These are phyloP conservation scores for Candolleomyces eurysporus DNA, from an alignment of 768 basidiomycete species.

Conservation along the genomic window DNA sequence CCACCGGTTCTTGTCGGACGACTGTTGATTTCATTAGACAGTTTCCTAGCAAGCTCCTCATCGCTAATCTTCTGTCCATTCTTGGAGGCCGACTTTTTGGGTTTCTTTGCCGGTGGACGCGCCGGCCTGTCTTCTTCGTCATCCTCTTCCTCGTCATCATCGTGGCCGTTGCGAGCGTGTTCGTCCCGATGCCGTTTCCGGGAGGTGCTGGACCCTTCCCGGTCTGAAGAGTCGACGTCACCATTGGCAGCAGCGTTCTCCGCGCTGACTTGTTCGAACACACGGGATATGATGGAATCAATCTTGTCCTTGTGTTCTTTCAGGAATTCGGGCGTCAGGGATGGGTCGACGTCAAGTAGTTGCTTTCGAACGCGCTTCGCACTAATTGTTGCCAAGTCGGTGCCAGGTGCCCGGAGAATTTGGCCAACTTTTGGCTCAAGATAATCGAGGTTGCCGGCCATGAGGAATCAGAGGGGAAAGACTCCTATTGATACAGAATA, in stretches of 20 bases:
- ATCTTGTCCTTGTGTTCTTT: constrained; percentile 68
- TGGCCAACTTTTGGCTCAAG: constrained; percentile 62
- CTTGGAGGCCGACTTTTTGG: constrained; percentile 45
- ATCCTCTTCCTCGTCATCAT: constrained; percentile 28
- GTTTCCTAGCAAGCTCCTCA: constrained; percentile 66
- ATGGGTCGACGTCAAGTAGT: constrained; percentile 51
- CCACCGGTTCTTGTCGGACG: constrained; percentile 49
- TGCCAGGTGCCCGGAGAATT: constrained; percentile 75
- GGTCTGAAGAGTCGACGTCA: constrained; percentile 22
- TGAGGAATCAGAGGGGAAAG: constrained; percentile 21
- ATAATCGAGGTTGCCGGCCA: constrained; percentile 51
- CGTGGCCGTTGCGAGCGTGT: not conserved
- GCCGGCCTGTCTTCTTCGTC: constrained; percentile 26
- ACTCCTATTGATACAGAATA: constrained; percentile 20
- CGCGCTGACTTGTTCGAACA: constrained; percentile 61
- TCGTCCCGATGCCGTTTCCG: constrained; percentile 38
- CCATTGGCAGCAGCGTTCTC: constrained; percentile 29
- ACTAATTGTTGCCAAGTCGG: constrained; percentile 75
- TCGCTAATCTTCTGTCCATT: constrained; percentile 57
- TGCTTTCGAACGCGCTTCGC: constrained; percentile 87
- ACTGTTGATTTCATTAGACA: constrained; percentile 69
- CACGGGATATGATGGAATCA: constrained; percentile 62
- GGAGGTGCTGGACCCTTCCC: constrained; percentile 25
- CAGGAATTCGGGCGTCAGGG: constrained; percentile 56
- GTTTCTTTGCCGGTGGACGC: constrained; percentile 43